These are phyloP conservation scores for Saturnispora gosingensis DNA, from an alignment of 805 yeast species.

Conservation along the genomic window DNA sequence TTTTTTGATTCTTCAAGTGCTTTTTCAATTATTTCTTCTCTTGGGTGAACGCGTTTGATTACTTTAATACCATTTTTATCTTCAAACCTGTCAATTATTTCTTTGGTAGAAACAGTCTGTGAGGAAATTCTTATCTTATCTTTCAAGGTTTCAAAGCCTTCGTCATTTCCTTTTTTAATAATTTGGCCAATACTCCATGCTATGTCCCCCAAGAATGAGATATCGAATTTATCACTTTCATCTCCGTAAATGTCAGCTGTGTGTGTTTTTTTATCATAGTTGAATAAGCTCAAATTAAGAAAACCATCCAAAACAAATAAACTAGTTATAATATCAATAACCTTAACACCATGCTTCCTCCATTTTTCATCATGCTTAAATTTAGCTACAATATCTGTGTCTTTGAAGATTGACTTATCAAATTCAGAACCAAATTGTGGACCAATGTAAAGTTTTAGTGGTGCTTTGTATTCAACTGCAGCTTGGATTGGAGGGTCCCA, in stretches of 20 bases:
- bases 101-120: constrained; percentile 31
- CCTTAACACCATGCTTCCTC: constrained; percentile 38
- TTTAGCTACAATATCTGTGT: constrained; percentile 21
- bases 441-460: constrained; percentile 45
- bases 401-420: constrained; percentile 16
- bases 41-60: constrained; percentile 25
- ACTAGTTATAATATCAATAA: constrained; percentile 34
- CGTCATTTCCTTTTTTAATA: constrained; percentile 25
- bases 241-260: constrained; percentile 34
- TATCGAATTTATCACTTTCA: constrained; percentile 28
- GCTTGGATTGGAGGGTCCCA: constrained; percentile 32
- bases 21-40: constrained; percentile 26
- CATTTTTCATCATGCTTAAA: constrained; percentile 30
- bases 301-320: constrained; percentile 33
- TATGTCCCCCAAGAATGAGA: constrained; percentile 33
- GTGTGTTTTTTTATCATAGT: constrained; percentile 29
- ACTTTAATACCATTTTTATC: constrained; percentile 29
- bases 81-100: constrained; percentile 34
- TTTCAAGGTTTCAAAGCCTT: constrained; percentile 30
- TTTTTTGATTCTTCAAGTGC: constrained; percentile 27
- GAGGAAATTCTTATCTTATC: constrained; percentile 36
- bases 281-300: constrained; percentile 29
- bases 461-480: constrained; percentile 24
- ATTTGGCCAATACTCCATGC: constrained; percentile 36
- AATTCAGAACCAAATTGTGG: constrained; percentile 51